phyloP scores from a whole-genome alignment of 2,329 filamentous ascomycete species.

The Cercospora citrullina region DNA sequence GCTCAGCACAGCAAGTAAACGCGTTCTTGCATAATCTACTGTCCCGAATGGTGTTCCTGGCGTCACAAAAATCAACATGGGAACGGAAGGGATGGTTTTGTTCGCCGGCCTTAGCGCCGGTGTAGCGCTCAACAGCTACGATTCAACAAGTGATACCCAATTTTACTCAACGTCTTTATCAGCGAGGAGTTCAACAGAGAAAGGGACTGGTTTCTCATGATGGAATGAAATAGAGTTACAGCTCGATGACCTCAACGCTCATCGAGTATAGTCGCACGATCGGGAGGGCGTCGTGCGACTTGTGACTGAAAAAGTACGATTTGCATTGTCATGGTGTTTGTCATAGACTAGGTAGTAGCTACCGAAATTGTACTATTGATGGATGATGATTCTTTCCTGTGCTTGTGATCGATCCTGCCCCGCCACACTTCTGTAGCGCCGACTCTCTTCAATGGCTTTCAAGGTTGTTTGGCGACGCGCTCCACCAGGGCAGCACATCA shows the following conservation, averaged over 20 bases:
- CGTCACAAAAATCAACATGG: conserved; percentile 12
- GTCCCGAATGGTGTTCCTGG: conserved; percentile 12
- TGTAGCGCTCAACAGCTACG: conserved; percentile 25
- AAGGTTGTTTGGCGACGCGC: background rate
- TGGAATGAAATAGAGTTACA: conserved; percentile 27
- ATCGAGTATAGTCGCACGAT: conserved; percentile 19
- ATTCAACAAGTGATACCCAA: conserved; percentile 37
- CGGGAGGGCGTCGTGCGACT: conserved; percentile 19
- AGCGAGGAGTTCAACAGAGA: conserved; percentile 38
- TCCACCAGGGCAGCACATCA: background rate
- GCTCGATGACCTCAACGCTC: conserved; percentile 35
- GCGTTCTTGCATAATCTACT: conserved; percentile 12
- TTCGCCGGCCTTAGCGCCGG: conserved; percentile 16
- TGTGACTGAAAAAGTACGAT: conserved; percentile 12
- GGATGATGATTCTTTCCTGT: conserved; percentile 9
- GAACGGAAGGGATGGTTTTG: conserved; percentile 18
- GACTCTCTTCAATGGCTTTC: background rate
- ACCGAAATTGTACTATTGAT: conserved; percentile 20
- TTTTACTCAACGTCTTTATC: conserved; percentile 34
- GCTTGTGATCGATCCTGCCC: background rate
- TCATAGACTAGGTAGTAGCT: conserved; percentile 17
- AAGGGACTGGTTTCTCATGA: conserved; percentile 23
- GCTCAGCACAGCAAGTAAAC: conserved; percentile 50
- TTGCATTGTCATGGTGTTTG: conserved; percentile 17
- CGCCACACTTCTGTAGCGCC: background rate